phyloP scores from a whole-genome alignment of 164 flowering plant genomes.

The Taxillus chinensis region DNA sequence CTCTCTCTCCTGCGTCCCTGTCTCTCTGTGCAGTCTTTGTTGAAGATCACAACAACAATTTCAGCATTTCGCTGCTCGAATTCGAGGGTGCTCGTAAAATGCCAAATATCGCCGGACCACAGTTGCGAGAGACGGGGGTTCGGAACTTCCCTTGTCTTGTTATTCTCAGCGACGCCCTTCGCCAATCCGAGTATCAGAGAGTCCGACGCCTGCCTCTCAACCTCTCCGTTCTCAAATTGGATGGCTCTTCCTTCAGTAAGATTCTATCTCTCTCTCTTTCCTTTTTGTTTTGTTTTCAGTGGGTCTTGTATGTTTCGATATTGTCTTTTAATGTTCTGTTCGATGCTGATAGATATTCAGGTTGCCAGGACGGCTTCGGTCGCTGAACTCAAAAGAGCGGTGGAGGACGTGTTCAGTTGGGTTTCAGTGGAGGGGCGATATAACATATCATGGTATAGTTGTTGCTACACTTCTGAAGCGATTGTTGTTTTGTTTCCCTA shows the following conservation, averaged over 20 bases:
- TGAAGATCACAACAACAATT: too few relatives aligned
- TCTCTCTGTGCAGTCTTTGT: too few relatives aligned
- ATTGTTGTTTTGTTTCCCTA: neutral
- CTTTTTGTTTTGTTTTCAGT: neutral
- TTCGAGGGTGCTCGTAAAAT: neutral
- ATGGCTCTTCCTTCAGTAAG: neutral
- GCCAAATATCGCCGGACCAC: neutral
- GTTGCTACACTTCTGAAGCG: neutral
- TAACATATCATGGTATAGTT: conserved; percentile 1
- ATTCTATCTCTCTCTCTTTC: neutral
- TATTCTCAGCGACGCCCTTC: neutral
- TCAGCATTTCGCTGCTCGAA: too few relatives aligned
- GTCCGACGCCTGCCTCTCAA: neutral
- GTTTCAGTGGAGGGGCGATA: neutral
- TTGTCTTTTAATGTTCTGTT: neutral
- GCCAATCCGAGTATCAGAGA: neutral
- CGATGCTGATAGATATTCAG: neutral
- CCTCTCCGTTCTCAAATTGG: conserved; percentile 4
- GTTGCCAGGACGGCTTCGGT: conserved; percentile 2
- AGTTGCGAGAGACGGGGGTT: neutral
- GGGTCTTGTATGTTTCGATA: neutral
- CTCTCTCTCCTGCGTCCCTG: too few relatives aligned
- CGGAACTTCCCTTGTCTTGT: neutral
- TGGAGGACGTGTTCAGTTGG: neutral
- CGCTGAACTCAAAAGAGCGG: neutral